Conservation (phyloP, 2,329 filamentous ascomycete genomes). For the Botrytis pseudocinerea region DNA sequence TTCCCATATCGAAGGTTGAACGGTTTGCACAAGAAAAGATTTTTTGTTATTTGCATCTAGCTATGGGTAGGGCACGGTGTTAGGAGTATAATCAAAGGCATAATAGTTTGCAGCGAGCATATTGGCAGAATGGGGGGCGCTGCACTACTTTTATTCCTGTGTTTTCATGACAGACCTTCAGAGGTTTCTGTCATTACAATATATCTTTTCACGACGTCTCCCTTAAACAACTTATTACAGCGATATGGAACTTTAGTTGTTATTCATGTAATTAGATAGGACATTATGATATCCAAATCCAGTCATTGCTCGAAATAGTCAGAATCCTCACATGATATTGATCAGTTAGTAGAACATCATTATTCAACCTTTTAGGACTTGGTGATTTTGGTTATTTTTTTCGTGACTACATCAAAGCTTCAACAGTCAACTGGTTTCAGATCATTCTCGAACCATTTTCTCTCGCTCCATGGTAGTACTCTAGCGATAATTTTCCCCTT, state of each 20-base stretch:
- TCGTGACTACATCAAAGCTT: neutral
- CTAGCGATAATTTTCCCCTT: conserved; percentile 76
- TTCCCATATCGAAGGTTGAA: conserved; percentile 75
- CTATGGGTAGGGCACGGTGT: conserved; percentile 41
- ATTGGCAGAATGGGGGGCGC: conserved; percentile 38
- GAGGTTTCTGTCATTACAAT: conserved; percentile 28
- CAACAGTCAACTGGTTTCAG: conserved; percentile 40
- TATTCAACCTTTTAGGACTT: too few species aligned
- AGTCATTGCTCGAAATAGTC: conserved; percentile 17
- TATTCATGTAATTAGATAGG: conserved; percentile 44
- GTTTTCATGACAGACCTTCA: conserved; percentile 27
- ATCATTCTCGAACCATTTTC: conserved; percentile 52
- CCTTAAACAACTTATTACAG: conserved; percentile 36
- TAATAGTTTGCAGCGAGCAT: conserved; percentile 41
- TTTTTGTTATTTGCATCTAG: conserved; percentile 41
- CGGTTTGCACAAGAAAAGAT: conserved; percentile 34
- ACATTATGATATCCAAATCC: conserved; percentile 40
- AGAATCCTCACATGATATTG: neutral
- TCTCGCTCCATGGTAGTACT: conserved; percentile 52
- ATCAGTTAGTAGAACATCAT: neutral
- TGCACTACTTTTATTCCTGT: conserved; percentile 29
- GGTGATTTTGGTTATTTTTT: neutral
- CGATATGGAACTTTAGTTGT: conserved; percentile 34
- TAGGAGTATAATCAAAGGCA: conserved; percentile 39
- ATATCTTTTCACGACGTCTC: conserved; percentile 35